A percentile compares a stretch with the other conserved stretches of the same genome.
Evolutionary conservation across 2,329 filamentous ascomycete genomes (phyloP).

Genomic region (Colletotrichum abscissum): DNA sequence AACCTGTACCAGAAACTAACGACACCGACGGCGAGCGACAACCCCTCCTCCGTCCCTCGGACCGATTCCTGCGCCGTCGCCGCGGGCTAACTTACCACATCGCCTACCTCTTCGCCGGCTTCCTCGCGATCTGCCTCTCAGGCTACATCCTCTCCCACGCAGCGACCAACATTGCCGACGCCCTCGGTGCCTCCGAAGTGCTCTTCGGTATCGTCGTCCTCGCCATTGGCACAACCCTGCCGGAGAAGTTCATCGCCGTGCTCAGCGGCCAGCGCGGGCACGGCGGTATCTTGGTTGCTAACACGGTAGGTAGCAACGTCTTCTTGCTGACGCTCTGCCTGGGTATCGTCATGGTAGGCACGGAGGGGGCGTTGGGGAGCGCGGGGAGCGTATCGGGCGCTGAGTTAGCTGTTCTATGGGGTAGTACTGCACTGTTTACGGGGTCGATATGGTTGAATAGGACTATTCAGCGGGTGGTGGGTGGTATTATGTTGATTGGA

Average conservation of each 20-base stretch:
- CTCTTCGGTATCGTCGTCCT: constrained; percentile 56
- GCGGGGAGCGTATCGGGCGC: constrained; percentile 23
- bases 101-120: constrained; percentile 54
- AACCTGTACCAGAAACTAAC: not conserved
- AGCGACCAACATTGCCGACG: constrained; percentile 53
- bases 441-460: constrained; percentile 35
- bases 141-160: constrained; percentile 63
- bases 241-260: constrained; percentile 63
- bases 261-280: constrained; percentile 59
- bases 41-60: constrained; percentile 19
- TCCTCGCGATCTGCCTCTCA: constrained; percentile 57
- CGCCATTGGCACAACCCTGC: constrained; percentile 63
- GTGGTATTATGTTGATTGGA: constrained; percentile 28
- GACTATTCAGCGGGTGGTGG: constrained; percentile 23
- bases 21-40: not conserved
- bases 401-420: constrained; percentile 37
- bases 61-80: not conserved
- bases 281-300: constrained; percentile 61
- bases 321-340: constrained; percentile 63
- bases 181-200: constrained; percentile 55
- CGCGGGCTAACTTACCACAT: constrained; percentile 36
- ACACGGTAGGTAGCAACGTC: constrained; percentile 65
- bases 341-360: constrained; percentile 48
- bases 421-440: constrained; percentile 8
- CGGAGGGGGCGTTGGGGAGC: constrained; percentile 18